Conservation (phyloP, 2,329 filamentous ascomycete genomes). For the Exophiala aquamarina region DNA sequence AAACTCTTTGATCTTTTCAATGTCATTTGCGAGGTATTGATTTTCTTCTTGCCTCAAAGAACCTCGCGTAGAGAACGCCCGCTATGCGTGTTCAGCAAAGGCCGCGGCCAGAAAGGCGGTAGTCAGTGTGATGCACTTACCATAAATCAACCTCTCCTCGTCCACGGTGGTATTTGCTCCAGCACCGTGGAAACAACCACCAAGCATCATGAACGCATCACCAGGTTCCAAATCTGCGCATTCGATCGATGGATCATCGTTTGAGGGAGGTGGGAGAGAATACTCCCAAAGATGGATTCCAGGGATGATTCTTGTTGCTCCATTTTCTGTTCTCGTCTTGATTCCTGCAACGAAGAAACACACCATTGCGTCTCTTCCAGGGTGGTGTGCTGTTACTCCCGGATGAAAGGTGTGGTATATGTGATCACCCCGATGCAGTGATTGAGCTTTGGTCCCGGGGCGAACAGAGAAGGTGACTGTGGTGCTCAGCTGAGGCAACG, state of each 20-base stretch:
- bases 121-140: conserved; percentile 29
- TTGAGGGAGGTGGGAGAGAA: conserved; percentile 4
- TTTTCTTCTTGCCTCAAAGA: conserved; percentile 41
- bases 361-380: conserved; percentile 26
- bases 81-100: not conserved
- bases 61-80: conserved; percentile 27
- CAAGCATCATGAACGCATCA: conserved; percentile 38
- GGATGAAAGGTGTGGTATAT: conserved; percentile 25
- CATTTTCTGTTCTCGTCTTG: conserved; percentile 27
- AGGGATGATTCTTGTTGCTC: conserved; percentile 31
- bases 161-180: conserved; percentile 34
- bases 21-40: conserved; percentile 31
- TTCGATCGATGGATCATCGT: conserved; percentile 14
- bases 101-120: not conserved
- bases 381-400: conserved; percentile 6
- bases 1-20: conserved; percentile 7
- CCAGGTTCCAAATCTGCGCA: conserved; percentile 33
- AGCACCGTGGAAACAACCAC: conserved; percentile 35
- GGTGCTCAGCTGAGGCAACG: too few species aligned
- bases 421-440: conserved; percentile 28
- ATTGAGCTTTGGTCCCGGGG: conserved; percentile 20
- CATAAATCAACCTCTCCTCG: conserved; percentile 34
- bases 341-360: conserved; percentile 27
- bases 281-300: conserved; percentile 27
- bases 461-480: conserved; percentile 24